These are phyloP conservation scores for Fusarium albidum DNA, from an alignment of 2,329 filamentous ascomycete species.

Conservation along the genomic window DNA sequence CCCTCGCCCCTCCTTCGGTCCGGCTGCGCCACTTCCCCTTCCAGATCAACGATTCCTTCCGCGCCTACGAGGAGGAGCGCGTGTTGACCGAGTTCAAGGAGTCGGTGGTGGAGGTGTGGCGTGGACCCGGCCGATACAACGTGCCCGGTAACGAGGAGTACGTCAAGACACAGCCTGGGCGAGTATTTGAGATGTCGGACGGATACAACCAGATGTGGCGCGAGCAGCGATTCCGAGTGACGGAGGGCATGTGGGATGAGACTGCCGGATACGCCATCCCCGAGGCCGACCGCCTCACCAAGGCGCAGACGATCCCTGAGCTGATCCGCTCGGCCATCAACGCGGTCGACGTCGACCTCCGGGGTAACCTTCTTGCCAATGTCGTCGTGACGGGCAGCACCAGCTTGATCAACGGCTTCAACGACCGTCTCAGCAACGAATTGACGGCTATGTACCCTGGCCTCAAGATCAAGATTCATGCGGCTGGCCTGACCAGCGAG, in stretches of 20 bases:
- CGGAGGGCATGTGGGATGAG: slow-evolving; percentile 92
- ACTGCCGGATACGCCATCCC: slow-evolving; percentile 70
- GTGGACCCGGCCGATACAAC: slow-evolving; percentile 74
- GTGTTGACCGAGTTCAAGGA: slow-evolving; percentile 97
- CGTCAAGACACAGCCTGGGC: slow-evolving; percentile 75
- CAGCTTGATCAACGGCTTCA: slow-evolving; percentile 89
- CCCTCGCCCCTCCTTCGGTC: slow-evolving; percentile 79
- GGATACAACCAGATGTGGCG: slow-evolving; percentile 96
- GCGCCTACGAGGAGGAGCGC: slow-evolving; percentile 87
- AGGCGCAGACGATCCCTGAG: slow-evolving; percentile 82
- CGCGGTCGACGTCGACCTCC: slow-evolving; percentile 87
- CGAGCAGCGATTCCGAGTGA: slow-evolving; percentile 83
- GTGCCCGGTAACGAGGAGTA: slow-evolving; percentile 78
- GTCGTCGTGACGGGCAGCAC: slow-evolving; percentile 93
- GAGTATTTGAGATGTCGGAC: slow-evolving; percentile 96
- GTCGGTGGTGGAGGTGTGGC: slow-evolving; percentile 94
- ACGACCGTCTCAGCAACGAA: slow-evolving; percentile 87
- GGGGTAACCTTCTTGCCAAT: slow-evolving; percentile 83
- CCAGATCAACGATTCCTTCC: slow-evolving; percentile 74
- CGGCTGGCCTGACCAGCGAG: slow-evolving; percentile 86
- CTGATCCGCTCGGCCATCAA: slow-evolving; percentile 80
- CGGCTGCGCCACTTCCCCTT: slow-evolving; percentile 74
- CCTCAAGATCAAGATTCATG: slow-evolving; percentile 86
- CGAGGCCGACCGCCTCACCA: slow-evolving; percentile 60
- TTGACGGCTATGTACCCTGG: slow-evolving; percentile 83